Conservation (phyloP, 345 rosid species). For the Triadica sebifera region DNA sequence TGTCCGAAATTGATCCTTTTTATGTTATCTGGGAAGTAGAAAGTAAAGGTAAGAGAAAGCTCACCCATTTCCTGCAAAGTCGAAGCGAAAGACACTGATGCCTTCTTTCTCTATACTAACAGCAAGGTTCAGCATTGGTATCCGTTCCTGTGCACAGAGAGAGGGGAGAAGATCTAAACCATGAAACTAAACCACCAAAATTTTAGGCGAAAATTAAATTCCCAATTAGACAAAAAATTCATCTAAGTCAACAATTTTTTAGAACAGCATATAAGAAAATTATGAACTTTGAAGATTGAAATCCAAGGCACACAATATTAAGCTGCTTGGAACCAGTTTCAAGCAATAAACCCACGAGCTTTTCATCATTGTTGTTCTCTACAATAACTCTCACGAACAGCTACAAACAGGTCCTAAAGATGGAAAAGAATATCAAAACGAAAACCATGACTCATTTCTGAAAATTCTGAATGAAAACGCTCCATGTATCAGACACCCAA, state of each 20-base stretch:
- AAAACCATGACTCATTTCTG: not conserved
- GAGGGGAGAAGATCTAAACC: not conserved
- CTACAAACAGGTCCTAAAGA: constrained; percentile 11
- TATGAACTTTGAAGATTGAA: constrained; percentile 67
- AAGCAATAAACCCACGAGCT: constrained; percentile 70
- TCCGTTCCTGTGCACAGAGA: constrained; percentile 52
- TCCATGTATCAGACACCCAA: not conserved
- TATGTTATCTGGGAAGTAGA: not conserved
- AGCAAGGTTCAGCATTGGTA: constrained; percentile 72
- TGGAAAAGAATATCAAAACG: not conserved
- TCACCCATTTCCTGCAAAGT: constrained; percentile 93
- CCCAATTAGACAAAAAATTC: not conserved
- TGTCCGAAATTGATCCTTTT: not conserved
- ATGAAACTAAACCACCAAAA: not conserved
- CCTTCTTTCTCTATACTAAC: constrained; percentile 47
- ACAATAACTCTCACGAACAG: constrained; percentile 42
- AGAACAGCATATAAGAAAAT: not conserved
- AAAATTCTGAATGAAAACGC: not conserved
- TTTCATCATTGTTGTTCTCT: constrained; percentile 62
- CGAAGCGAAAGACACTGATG: constrained; percentile 71
- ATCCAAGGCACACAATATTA: constrained; percentile 83
- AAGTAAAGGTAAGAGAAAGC: not conserved
- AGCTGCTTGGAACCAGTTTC: constrained; percentile 73
- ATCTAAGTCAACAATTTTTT: not conserved
- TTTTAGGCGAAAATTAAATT: not conserved